phyloP scores from a whole-genome alignment of 2,329 filamentous ascomycete species.

The Calonectria montana region DNA sequence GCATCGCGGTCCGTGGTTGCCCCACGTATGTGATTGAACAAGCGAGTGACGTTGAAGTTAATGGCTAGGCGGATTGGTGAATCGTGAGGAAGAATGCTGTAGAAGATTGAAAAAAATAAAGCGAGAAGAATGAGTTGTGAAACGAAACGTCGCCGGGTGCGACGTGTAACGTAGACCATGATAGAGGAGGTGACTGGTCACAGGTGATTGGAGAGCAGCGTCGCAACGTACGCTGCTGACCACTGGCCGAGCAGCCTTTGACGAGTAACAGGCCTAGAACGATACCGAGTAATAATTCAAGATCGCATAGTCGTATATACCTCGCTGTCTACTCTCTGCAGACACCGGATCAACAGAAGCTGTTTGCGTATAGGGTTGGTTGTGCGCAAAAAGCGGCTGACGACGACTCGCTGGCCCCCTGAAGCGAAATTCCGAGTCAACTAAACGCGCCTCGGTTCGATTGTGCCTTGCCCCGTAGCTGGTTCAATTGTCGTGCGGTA shows the following conservation, averaged over 20 bases:
- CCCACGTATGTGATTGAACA: conserved; percentile 45
- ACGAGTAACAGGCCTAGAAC: background rate
- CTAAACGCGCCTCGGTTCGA: background rate
- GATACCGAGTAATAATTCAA: background rate
- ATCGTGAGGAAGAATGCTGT: conserved; percentile 47
- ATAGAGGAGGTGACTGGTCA: background rate
- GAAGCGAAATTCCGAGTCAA: background rate
- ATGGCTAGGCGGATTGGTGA: conserved; percentile 48
- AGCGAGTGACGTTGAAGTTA: conserved; percentile 48
- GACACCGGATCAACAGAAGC: background rate
- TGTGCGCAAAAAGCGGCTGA: background rate
- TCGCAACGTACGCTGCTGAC: conserved; percentile 4
- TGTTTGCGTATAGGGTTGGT: background rate
- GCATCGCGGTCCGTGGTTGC: conserved; percentile 49
- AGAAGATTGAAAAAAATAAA: conserved; percentile 41
- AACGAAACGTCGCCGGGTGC: conserved; percentile 44
- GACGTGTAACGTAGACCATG: conserved; percentile 42
- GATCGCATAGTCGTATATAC: conserved; percentile 1
- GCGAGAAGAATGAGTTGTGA: conserved; percentile 36
- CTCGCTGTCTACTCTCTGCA: background rate
- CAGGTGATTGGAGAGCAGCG: background rate
- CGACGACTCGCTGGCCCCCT: background rate
- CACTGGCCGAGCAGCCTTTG: background rate
- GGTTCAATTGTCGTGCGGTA: background rate
- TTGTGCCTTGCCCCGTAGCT: background rate